Percentiles rank a stretch among this genome's conserved stretches.
Evolutionary conservation across 192 early-diverging fungal genomes (phyloP).

Genomic region (Martensiomyces pterosporus): DNA sequence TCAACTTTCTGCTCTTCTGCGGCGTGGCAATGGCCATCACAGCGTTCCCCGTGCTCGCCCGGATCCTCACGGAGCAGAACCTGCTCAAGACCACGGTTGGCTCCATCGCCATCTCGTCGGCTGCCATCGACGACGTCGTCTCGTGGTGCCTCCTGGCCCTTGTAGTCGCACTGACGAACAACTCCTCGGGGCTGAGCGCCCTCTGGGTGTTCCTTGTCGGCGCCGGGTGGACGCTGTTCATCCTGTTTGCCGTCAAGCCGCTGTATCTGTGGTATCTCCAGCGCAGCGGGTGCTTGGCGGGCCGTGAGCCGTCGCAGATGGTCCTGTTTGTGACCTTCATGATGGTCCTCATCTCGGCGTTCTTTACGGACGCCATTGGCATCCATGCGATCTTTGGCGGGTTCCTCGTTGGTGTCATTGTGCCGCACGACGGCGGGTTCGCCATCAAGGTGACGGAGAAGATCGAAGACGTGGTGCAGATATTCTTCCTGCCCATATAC

Average conservation of each 20-base stretch:
- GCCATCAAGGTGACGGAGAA: constrained; percentile 85
- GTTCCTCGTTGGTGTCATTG: constrained; percentile 80
- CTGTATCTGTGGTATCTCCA: constrained; percentile 37
- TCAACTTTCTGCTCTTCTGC: constrained; percentile 75
- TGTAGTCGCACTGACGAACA: constrained; percentile 82
- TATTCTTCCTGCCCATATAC: constrained; percentile 88
- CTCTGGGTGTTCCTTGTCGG: constrained; percentile 78
- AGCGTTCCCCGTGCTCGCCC: constrained; percentile 92
- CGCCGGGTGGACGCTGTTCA: constrained; percentile 65
- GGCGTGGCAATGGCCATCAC: constrained; percentile 93
- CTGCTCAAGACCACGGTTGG: constrained; percentile 78
- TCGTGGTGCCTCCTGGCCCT: constrained; percentile 84
- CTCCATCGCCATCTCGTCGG: constrained; percentile 77
- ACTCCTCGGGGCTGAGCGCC: constrained; percentile 61
- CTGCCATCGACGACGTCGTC: constrained; percentile 79
- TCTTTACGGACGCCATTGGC: constrained; percentile 82
- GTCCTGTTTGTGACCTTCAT: constrained; percentile 71
- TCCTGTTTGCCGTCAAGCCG: constrained; percentile 67
- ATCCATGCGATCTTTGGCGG: constrained; percentile 94
- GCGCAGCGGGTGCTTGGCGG: constrained; percentile 30
- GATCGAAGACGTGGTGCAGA: constrained; percentile 84
- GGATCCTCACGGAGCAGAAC: constrained; percentile 87
- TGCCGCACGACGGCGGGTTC: constrained; percentile 85
- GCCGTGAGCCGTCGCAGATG: constrained; percentile 37
- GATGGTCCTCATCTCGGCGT: constrained; percentile 68